These are phyloP conservation scores for Fraxinus albicans DNA, from an alignment of 305 asterid genomes.

Conservation along the genomic window DNA sequence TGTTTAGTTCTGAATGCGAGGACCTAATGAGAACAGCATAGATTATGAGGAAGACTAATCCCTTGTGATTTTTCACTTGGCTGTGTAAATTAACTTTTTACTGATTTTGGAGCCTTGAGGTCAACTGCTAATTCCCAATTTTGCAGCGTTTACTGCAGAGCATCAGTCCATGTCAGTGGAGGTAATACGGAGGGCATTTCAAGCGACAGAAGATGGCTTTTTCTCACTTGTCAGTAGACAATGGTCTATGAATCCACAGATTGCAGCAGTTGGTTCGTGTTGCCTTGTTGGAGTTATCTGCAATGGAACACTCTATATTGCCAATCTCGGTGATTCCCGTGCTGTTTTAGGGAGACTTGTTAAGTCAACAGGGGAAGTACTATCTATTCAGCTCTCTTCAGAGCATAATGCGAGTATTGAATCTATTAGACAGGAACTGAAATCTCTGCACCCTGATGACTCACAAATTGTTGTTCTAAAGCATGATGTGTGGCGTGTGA, in stretches of 20 bases:
- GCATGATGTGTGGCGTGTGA: slow-evolving; percentile 94
- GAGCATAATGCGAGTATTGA: slow-evolving; percentile 90
- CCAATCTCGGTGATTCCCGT: slow-evolving; percentile 89
- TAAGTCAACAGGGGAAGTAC: slow-evolving; percentile 90
- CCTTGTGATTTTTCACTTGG: not conserved
- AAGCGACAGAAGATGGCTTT: slow-evolving; percentile 97
- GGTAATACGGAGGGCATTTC: slow-evolving; percentile 79
- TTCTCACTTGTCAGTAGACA: slow-evolving; percentile 70
- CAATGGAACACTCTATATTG: slow-evolving; percentile 67
- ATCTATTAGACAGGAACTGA: slow-evolving; percentile 83
- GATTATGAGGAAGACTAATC: not conserved
- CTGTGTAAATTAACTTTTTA: not conserved
- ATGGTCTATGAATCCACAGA: slow-evolving; percentile 78
- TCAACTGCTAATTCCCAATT: slow-evolving; percentile 13
- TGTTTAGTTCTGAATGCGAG: not conserved
- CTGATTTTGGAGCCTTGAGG: not conserved
- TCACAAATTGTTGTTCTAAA: slow-evolving; percentile 74
- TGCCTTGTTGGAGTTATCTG: slow-evolving; percentile 89
- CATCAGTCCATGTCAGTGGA: slow-evolving; percentile 80
- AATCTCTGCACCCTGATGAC: slow-evolving; percentile 74
- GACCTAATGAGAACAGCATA: not conserved
- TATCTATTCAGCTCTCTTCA: slow-evolving; percentile 80
- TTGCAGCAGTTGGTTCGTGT: slow-evolving; percentile 96
- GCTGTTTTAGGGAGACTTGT: slow-evolving; percentile 89
- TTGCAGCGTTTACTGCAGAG: slow-evolving; percentile 72